Evolutionary conservation across 306 rosid species (phyloP).

Genomic region (Betula pendula): DNA sequence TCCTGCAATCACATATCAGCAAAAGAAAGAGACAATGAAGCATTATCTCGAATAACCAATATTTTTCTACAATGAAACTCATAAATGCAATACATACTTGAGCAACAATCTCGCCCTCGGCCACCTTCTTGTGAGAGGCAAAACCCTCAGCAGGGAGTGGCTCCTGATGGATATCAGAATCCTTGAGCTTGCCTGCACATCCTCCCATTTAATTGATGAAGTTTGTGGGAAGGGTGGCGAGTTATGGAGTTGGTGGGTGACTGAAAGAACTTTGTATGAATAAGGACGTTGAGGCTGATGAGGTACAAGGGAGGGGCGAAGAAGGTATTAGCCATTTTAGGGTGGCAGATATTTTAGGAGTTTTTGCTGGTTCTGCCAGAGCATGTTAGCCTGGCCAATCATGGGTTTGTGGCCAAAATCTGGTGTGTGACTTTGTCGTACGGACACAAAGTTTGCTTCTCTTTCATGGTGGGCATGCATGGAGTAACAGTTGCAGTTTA

Average conservation of each 20-base stretch:
- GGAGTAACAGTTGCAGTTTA: constrained; percentile 3
- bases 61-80: no score
- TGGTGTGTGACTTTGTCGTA: constrained; percentile 22
- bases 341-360: constrained; percentile 33
- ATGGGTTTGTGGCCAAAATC: constrained; percentile 16
- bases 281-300: constrained; percentile 31
- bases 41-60: neutral
- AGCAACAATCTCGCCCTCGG: constrained; percentile 30
- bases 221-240: constrained; percentile 13
- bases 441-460: constrained; percentile 6
- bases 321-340: constrained; percentile 22
- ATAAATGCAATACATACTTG: constrained; percentile 15
- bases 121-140: constrained; percentile 23
- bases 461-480: neutral
- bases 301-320: no score
- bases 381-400: constrained; percentile 2
- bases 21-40: neutral
- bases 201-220: constrained; percentile 67
- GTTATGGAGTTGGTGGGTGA: constrained; percentile 9
- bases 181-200: constrained; percentile 78
- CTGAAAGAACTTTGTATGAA: neutral
- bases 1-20: constrained; percentile 24
- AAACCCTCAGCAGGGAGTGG: constrained; percentile 42
- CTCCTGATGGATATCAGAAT: constrained; percentile 21
- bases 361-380: constrained; percentile 11